phyloP scores from a whole-genome alignment of 257 asterid species.

The Petunia axillaris region DNA sequence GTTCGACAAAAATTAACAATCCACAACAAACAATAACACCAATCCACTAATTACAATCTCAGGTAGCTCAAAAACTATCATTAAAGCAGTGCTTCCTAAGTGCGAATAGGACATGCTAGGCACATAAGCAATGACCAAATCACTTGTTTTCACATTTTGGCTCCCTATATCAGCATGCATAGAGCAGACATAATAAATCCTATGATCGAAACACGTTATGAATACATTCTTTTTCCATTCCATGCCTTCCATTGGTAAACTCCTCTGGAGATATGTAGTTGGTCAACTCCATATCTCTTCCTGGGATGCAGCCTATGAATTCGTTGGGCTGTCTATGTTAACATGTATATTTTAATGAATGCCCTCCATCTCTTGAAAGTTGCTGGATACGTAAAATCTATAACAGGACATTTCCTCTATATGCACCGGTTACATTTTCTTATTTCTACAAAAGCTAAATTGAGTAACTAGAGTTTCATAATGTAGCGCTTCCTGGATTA shows the following conservation, averaged over 20 bases:
- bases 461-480: neutral
- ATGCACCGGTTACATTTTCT: neutral
- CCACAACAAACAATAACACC: neutral
- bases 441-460: slow-evolving; percentile 2
- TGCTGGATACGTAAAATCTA: slow-evolving; percentile 13
- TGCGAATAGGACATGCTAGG: slow-evolving; percentile 1
- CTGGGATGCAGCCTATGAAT: slow-evolving; percentile 9
- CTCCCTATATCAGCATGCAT: slow-evolving; percentile 7
- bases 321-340: slow-evolving; percentile 9
- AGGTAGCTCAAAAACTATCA: too few species aligned
- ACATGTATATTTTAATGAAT: neutral
- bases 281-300: slow-evolving; percentile 11
- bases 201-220: neutral
- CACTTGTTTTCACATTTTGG: slow-evolving; percentile 9
- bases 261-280: neutral
- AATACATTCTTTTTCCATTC: neutral
- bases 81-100: neutral
- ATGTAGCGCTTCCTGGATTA: neutral
- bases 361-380: neutral
- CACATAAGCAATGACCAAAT: neutral
- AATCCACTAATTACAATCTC: too few species aligned
- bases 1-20: too few species aligned
- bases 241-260: slow-evolving; percentile 1
- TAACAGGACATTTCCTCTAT: slow-evolving; percentile 7
- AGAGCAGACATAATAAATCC: neutral